These are phyloP conservation scores for Chaetomium sp. DNA, from an alignment of 2,329 filamentous ascomycete species.

Conservation along the genomic window DNA sequence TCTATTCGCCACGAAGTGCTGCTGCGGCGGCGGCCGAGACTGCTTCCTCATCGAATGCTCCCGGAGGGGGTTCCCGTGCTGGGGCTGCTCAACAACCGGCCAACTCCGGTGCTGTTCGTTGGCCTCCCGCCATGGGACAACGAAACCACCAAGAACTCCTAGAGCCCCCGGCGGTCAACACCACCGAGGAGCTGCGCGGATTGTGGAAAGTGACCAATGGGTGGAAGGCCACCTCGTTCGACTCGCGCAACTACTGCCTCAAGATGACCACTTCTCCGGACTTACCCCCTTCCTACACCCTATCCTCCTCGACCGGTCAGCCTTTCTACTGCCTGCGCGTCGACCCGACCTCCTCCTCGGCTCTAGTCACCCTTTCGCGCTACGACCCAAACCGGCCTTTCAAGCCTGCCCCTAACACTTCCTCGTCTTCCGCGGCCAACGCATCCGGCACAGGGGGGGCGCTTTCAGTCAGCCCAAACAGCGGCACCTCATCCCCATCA, in stretches of 20 bases:
- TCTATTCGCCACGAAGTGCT: slow-evolving; percentile 43
- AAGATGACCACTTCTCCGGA: slow-evolving; percentile 50
- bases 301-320: slow-evolving; percentile 50
- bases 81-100: slow-evolving; percentile 30
- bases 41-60: background rate
- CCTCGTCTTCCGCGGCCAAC: slow-evolving; percentile 18
- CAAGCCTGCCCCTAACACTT: slow-evolving; percentile 33
- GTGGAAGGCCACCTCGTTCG: slow-evolving; percentile 55
- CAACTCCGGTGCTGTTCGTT: slow-evolving; percentile 20
- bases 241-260: slow-evolving; percentile 55
- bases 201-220: slow-evolving; percentile 67
- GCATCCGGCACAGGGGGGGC: slow-evolving; percentile 14
- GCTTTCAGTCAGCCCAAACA: slow-evolving; percentile 16
- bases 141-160: slow-evolving; percentile 36
- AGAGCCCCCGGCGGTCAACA: slow-evolving; percentile 42
- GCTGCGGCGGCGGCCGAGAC: background rate
- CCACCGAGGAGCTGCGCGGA: slow-evolving; percentile 55
- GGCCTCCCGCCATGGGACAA: slow-evolving; percentile 9
- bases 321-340: slow-evolving; percentile 63
- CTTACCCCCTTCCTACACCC: slow-evolving; percentile 60
- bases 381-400: slow-evolving; percentile 55
- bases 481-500: slow-evolving; percentile 16
- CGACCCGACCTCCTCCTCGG: slow-evolving; percentile 57
- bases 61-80: slow-evolving; percentile 25
- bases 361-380: slow-evolving; percentile 52